Evolutionary conservation across 2,329 filamentous ascomycete species (phyloP).

Genomic region (Aspergillus tamarii): DNA sequence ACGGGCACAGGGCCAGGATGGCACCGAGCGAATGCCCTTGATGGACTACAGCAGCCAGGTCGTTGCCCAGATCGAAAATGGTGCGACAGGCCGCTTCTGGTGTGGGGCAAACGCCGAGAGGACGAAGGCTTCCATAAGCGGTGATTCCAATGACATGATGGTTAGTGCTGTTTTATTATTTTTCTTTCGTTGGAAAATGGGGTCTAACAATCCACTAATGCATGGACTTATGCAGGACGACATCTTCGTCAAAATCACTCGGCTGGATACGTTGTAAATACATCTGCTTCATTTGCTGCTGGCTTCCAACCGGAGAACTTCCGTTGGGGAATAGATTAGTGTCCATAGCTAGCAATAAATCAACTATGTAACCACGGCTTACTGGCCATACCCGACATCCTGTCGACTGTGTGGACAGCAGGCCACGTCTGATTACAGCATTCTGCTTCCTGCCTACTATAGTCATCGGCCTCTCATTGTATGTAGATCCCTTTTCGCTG

Average conservation of each 20-base stretch:
- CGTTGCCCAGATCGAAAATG: slow-evolving; percentile 12
- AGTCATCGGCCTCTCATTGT: too few relatives aligned
- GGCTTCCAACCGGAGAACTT: too few relatives aligned
- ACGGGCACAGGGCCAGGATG: slow-evolving; percentile 16
- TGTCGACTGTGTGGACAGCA: too few relatives aligned
- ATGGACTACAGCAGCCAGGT: slow-evolving; percentile 17
- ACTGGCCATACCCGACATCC: too few relatives aligned
- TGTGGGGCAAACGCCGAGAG: not conserved
- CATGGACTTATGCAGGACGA: not conserved
- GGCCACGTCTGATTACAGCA: too few relatives aligned
- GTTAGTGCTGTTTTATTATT: not conserved
- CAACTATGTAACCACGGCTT: too few relatives aligned
- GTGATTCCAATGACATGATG: not conserved
- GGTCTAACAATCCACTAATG: not conserved
- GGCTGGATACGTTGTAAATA: not conserved
- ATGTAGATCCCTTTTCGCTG: too few relatives aligned
- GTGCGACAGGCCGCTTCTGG: slow-evolving; percentile 20
- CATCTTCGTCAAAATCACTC: not conserved
- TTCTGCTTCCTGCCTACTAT: too few relatives aligned
- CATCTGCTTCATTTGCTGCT: too few relatives aligned
- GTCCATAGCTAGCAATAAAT: too few relatives aligned
- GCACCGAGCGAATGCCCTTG: not conserved
- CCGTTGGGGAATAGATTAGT: too few relatives aligned
- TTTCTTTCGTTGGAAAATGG: not conserved
- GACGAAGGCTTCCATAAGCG: not conserved